Conservation (phyloP, 768 basidiomycete genomes). For the Tephrocybe sp. region DNA sequence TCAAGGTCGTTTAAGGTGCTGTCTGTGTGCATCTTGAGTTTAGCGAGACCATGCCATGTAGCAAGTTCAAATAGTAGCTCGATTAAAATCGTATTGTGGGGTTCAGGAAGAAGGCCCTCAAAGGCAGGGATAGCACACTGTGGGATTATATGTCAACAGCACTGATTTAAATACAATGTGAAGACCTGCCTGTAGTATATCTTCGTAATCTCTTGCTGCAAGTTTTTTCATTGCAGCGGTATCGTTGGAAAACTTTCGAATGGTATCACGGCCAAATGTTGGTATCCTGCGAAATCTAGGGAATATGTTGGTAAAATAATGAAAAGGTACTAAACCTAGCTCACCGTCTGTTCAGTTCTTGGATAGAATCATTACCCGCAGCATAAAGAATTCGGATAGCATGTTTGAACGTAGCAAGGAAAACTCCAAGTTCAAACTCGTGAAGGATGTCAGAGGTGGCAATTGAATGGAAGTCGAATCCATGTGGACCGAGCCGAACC, state of each 20-base stretch:
- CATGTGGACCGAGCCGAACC: not conserved
- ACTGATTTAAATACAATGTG: not conserved
- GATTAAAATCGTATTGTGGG: conserved; percentile 16
- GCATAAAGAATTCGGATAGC: conserved; percentile 20
- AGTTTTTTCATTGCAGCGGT: conserved; percentile 22
- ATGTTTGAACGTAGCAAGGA: conserved; percentile 21
- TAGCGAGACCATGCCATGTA: conserved; percentile 26
- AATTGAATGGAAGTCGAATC: conserved; percentile 18
- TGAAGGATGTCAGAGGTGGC: conserved; percentile 23
- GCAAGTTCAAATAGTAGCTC: conserved; percentile 19
- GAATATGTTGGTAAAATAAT: too few species aligned
- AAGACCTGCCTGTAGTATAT: conserved; percentile 25
- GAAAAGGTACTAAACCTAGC: not conserved
- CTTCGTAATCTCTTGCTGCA: conserved; percentile 27
- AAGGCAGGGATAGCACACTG: conserved; percentile 15
- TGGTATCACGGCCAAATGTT: conserved; percentile 18
- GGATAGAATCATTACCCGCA: conserved; percentile 11
- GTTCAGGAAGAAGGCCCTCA: conserved; percentile 10
- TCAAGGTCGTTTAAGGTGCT: conserved; percentile 6
- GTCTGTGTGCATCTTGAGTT: conserved; percentile 22
- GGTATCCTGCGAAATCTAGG: conserved; percentile 4
- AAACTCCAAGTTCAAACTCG: conserved; percentile 26
- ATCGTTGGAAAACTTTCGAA: conserved; percentile 21
- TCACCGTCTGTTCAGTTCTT: conserved; percentile 15
- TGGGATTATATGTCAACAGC: too few species aligned